Evolutionary conservation across 2,329 filamentous ascomycete species (phyloP), one percentile per base, ranked within the genome.

Genomic region (Hymenoscyphus linearis): DNA sequence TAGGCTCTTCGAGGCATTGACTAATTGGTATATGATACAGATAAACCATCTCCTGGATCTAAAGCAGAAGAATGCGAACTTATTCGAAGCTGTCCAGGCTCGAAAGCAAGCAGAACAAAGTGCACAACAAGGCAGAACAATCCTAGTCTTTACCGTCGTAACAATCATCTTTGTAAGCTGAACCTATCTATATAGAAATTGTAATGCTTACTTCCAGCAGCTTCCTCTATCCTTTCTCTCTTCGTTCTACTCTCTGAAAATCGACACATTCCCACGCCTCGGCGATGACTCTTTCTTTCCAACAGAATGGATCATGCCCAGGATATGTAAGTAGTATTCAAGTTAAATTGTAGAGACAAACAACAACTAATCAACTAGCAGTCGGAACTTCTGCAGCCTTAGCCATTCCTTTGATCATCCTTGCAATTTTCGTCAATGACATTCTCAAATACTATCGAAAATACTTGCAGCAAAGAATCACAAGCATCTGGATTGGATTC

Each of bases 41-140:
- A 22, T 57, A 5, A 57, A 57, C 27, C 55, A 57, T 44, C 55
- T 57, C n/a, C 55, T 57, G 22, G 36, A 57, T 14, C 55, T 57
- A 10, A 57, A 44, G 22, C 55, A 57, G 35, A 57, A 57, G 16
- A 44, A 57, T 40, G 55, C 55, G 4, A 57, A 44, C 35, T 3
- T 57, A 22, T 26, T 14, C n/a, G 55, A 57, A 27, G 55, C 55
- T 14, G 34, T 44, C 22, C 36, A 37, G 5, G 55, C 55, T 3
- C 4, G 55, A n/a, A 57, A 40, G 16, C 55, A 57, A 44, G 36
- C 55, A 25, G 35, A 57, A n/a, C 35, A 27, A 37, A 44, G 27
- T 16, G 18, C 18, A 10, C 18, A 44, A 26, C 55, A 57, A 16
- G 34, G 27, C 18, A 25, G 22, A 31, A 40, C 37, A 7, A 40